These are phyloP conservation scores for Pichia sp. DNA, from an alignment of 1,139 yeast genomes.

Conservation along the genomic window DNA sequence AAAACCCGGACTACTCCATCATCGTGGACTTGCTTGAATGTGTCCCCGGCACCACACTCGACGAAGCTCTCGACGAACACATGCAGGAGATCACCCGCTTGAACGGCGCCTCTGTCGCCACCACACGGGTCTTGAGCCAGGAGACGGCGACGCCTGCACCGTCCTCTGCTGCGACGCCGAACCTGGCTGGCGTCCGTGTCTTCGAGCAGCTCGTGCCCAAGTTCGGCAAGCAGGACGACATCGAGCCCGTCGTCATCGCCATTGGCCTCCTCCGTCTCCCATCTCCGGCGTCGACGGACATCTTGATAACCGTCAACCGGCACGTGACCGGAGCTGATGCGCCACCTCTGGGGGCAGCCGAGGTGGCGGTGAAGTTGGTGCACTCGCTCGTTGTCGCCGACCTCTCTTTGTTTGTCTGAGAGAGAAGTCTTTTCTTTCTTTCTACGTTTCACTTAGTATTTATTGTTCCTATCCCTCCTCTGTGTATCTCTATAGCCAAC, in stretches of 20 bases:
- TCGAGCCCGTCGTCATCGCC: neutral
- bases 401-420: too few relatives aligned
- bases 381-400: neutral
- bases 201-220: slow-evolving; percentile 3
- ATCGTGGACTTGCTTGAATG: slow-evolving; percentile 71
- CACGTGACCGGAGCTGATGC: neutral
- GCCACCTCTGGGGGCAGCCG: neutral
- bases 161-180: neutral
- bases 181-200: neutral
- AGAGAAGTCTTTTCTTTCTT: too few relatives aligned
- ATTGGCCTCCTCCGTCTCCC: slow-evolving; percentile 9
- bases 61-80: slow-evolving; percentile 41
- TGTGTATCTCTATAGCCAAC: too few relatives aligned
- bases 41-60: slow-evolving; percentile 39
- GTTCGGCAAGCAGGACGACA: slow-evolving; percentile 5
- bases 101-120: slow-evolving; percentile 21
- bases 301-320: slow-evolving; percentile 6
- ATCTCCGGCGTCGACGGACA: slow-evolving; percentile 10
- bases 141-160: neutral
- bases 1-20: slow-evolving; percentile 54
- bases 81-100: slow-evolving; percentile 39
- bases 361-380: neutral
- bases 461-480: too few relatives aligned
- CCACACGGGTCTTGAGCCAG: neutral
- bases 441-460: too few relatives aligned